A percentile compares a stretch with the other conserved stretches of the same genome.
These are phyloP conservation scores for Casuarina cunninghamiana DNA, from an alignment of 306 rosid genomes.

Conservation along the genomic window DNA sequence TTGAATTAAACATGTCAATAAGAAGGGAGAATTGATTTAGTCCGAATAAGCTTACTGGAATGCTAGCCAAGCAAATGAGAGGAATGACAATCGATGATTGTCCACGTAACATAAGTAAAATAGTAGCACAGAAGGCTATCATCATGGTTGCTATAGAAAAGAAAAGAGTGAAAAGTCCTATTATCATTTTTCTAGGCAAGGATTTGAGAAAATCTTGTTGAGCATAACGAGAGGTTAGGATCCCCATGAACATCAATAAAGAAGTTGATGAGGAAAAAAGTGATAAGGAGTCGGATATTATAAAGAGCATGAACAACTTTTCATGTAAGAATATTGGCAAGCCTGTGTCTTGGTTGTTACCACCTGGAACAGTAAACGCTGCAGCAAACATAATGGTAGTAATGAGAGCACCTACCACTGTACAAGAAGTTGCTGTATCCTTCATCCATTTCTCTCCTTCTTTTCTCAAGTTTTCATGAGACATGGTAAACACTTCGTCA, in stretches of 20 bases:
- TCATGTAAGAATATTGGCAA: no score
- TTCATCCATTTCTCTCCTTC: no score
- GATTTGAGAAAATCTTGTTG: neutral
- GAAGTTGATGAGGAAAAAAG: slow-evolving; percentile 23
- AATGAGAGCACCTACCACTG: no score
- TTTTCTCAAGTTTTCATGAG: no score
- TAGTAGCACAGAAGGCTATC: neutral
- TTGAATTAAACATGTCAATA: neutral
- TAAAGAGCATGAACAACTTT: neutral
- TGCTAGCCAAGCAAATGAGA: neutral
- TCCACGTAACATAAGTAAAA: neutral
- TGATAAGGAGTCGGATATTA: slow-evolving; percentile 11
- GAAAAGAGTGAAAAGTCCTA: neutral
- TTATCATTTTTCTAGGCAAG: neutral
- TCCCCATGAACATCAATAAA: slow-evolving; percentile 11
- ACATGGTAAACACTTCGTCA: slow-evolving; percentile 3
- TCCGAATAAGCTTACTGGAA: neutral
- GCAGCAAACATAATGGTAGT: no score
- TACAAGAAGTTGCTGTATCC: no score
- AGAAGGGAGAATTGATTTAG: neutral
- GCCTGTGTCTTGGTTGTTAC: no score
- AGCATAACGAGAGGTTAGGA: slow-evolving; percentile 10
- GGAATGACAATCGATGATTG: neutral
- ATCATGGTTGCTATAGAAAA: slow-evolving; percentile 5
- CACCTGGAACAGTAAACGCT: no score